Conservation (phyloP, 257 asterid species). For the Ophiorrhiza pumila region DNA sequence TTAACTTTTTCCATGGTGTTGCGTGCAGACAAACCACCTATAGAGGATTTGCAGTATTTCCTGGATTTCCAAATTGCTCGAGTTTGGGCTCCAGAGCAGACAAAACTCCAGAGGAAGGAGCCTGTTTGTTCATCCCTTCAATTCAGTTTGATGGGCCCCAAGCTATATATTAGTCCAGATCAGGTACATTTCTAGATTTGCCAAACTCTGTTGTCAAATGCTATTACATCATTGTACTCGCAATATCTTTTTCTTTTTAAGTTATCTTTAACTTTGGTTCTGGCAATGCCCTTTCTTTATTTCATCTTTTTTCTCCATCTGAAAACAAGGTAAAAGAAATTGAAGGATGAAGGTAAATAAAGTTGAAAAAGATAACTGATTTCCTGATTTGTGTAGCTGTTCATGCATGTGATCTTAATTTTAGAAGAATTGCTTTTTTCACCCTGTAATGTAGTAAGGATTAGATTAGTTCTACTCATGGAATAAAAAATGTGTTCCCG, state of each 20-base stretch:
- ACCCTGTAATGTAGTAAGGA: not conserved
- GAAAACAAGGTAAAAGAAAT: not conserved
- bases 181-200: conserved; percentile 53
- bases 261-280: not conserved
- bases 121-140: conserved; percentile 90
- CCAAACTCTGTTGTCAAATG: not conserved
- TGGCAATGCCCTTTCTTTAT: not conserved
- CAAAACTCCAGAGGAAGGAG: conserved; percentile 78
- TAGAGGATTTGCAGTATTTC: conserved; percentile 97
- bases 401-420: not conserved
- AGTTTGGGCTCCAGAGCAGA: conserved; percentile 98
- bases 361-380: not conserved
- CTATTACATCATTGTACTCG: not conserved
- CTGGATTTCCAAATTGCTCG: conserved; percentile 91
- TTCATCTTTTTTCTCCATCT: not conserved
- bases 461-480: not conserved
- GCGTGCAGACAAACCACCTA: conserved; percentile 90
- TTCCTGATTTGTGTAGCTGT: not conserved
- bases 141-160: conserved; percentile 98
- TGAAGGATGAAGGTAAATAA: not conserved
- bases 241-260: not conserved
- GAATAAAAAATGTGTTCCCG: not conserved
- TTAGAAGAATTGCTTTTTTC: not conserved
- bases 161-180: conserved; percentile 90
- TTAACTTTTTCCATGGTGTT: conserved; percentile 17